These are phyloP conservation scores for Fagus sylvatica DNA, from an alignment of 306 rosid species.

Conservation along the genomic window DNA sequence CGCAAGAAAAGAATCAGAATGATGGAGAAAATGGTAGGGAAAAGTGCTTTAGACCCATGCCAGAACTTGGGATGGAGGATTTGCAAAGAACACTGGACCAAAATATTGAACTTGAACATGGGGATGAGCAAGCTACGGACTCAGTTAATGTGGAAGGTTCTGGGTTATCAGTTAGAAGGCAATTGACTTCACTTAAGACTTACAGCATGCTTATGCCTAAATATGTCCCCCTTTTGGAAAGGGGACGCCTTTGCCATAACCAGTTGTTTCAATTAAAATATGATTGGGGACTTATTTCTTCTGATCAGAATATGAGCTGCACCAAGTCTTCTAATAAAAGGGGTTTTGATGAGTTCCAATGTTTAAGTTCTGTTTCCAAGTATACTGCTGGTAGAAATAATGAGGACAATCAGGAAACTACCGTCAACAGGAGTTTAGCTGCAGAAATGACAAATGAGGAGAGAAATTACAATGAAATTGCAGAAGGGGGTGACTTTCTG, in stretches of 20 bases:
- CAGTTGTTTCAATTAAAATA: conserved; percentile 31
- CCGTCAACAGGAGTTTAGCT: conserved; percentile 26
- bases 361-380: conserved; percentile 17
- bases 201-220: conserved; percentile 50
- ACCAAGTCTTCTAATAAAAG: conserved; percentile 37
- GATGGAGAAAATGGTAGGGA: conserved; percentile 30
- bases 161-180: conserved; percentile 34
- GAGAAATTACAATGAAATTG: conserved; percentile 35
- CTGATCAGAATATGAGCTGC: conserved; percentile 31
- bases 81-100: conserved; percentile 24
- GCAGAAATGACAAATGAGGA: conserved; percentile 28
- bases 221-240: conserved; percentile 13
- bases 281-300: conserved; percentile 31
- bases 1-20: conserved; percentile 25
- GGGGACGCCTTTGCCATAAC: conserved; percentile 18
- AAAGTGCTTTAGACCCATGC: conserved; percentile 27
- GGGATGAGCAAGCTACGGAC: conserved; percentile 29
- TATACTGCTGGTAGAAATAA: conserved; percentile 25
- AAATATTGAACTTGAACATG: conserved; percentile 24
- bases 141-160: conserved; percentile 32
- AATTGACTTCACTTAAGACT: conserved; percentile 50
- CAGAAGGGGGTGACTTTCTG: conserved; percentile 20
- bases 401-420: conserved; percentile 36
- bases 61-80: conserved; percentile 46
- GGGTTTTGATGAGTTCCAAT: conserved; percentile 29